These are phyloP conservation scores for Darksidea phi DNA, from an alignment of 495 filamentous ascomycete species.

Conservation along the genomic window DNA sequence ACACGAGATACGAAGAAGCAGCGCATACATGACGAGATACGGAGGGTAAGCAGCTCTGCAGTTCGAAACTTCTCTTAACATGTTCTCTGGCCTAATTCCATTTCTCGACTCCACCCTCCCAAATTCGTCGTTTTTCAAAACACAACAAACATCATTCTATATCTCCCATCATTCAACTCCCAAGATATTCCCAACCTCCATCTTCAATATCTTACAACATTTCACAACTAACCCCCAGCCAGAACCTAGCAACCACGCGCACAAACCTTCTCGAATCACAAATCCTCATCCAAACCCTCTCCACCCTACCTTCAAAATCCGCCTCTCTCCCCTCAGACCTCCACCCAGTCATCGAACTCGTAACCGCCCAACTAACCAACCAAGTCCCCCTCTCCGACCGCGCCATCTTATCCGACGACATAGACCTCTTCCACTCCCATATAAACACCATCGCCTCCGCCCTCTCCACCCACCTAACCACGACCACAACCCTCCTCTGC, in stretches of 20 bases:
- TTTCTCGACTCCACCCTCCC: background rate
- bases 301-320: constrained; percentile 30
- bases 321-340: constrained; percentile 28
- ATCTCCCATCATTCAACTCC: background rate
- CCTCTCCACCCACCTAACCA: constrained; percentile 20
- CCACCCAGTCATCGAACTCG: constrained; percentile 37
- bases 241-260: background rate
- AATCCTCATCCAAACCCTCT: constrained; percentile 13
- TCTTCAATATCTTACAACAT: no score
- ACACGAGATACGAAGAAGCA: constrained; percentile 38
- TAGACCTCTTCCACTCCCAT: constrained; percentile 34
- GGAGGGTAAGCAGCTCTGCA: constrained; percentile 27
- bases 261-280: no score
- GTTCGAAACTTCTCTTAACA: background rate
- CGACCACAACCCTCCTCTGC: constrained; percentile 13
- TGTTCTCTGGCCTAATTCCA: background rate
- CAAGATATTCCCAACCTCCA: no score
- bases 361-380: constrained; percentile 30
- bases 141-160: no score
- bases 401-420: constrained; percentile 36
- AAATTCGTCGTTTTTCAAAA: background rate
- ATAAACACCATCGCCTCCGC: constrained; percentile 14
- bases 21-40: constrained; percentile 35
- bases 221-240: no score
- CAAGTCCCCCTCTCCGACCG: constrained; percentile 31